A percentile compares a stretch with the other conserved stretches of the same genome.
Evolutionary conservation across 2,329 filamentous ascomycete species (phyloP).

Genomic region (Exophiala calicioides): DNA sequence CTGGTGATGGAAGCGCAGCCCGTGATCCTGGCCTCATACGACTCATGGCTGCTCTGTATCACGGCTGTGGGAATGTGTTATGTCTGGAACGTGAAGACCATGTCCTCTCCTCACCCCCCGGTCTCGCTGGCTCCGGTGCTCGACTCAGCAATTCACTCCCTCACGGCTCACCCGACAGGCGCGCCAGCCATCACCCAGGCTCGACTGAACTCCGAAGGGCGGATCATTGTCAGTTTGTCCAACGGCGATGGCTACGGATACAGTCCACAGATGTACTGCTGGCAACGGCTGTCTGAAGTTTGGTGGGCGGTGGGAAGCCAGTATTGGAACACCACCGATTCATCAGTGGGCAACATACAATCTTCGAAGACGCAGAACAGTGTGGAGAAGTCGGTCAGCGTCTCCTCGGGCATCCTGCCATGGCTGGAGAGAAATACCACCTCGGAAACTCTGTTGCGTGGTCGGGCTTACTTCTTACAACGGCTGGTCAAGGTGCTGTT

Average conservation of each 20-base stretch:
- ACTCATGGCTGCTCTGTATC: slow-evolving; percentile 86
- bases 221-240: slow-evolving; percentile 83
- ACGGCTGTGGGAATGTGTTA: slow-evolving; percentile 85
- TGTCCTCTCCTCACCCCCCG: slow-evolving; percentile 83
- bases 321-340: slow-evolving; percentile 98
- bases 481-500: slow-evolving; percentile 86
- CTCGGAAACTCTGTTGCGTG: slow-evolving; percentile 85
- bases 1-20: slow-evolving; percentile 88
- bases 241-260: slow-evolving; percentile 96
- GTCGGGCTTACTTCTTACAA: slow-evolving; percentile 86
- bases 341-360: slow-evolving; percentile 75
- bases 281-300: slow-evolving; percentile 92
- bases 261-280: slow-evolving; percentile 78
- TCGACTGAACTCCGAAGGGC: slow-evolving; percentile 82
- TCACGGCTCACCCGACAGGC: slow-evolving; percentile 75
- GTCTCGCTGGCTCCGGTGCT: slow-evolving; percentile 85
- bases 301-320: slow-evolving; percentile 99
- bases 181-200: slow-evolving; percentile 87
- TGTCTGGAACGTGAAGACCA: slow-evolving; percentile 87
- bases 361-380: slow-evolving; percentile 62
- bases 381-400: slow-evolving; percentile 55
- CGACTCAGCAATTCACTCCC: slow-evolving; percentile 77
- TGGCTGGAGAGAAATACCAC: slow-evolving; percentile 93
- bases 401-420: slow-evolving; percentile 90
- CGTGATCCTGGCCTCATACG: slow-evolving; percentile 87